Percentiles rank a stretch among this genome's conserved stretches.
These are phyloP conservation scores for Mariannaea elegans DNA, from an alignment of 2,329 filamentous ascomycete species.

Conservation along the genomic window DNA sequence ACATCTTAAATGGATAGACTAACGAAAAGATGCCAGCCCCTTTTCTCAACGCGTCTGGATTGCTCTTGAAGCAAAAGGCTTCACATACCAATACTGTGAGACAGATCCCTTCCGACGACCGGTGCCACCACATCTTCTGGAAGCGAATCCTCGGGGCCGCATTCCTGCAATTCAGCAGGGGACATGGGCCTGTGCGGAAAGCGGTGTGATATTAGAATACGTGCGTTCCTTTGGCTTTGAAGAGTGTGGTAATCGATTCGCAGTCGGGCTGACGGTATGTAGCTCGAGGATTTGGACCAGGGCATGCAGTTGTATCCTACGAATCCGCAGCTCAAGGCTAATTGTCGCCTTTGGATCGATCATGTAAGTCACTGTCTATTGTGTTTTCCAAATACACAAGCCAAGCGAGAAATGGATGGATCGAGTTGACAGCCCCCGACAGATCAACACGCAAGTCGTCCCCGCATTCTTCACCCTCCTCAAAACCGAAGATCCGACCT, in stretches of 20 bases:
- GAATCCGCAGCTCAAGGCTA: conserved; percentile 72
- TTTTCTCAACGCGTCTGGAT: conserved; percentile 93
- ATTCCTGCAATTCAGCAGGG: conserved; percentile 82
- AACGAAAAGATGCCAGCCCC: conserved; percentile 60
- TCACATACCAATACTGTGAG: conserved; percentile 87
- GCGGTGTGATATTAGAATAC: conserved; percentile 85
- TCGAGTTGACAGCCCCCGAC: too few relatives aligned
- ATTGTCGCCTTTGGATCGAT: conserved; percentile 81
- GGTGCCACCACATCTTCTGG: conserved; percentile 63
- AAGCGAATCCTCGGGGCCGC: conserved; percentile 78
- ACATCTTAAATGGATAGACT: background rate
- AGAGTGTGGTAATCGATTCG: background rate
- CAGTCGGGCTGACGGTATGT: too few relatives aligned
- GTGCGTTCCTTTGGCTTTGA: conserved; percentile 50
- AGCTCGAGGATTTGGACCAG: conserved; percentile 76
- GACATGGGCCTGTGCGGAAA: conserved; percentile 85
- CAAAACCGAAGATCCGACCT: conserved; percentile 67
- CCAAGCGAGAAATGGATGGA: too few relatives aligned
- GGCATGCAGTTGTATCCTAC: conserved; percentile 70
- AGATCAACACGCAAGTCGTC: conserved; percentile 81
- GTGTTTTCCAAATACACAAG: background rate
- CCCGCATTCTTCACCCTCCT: conserved; percentile 80
- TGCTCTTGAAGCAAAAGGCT: conserved; percentile 79
- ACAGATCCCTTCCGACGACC: conserved; percentile 82
- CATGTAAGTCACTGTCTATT: conserved; percentile 65